A percentile compares a stretch with the other conserved stretches of the same genome.
These are phyloP conservation scores for Kurtzmaniella cleridarum DNA, from an alignment of 805 yeast species.

Conservation along the genomic window DNA sequence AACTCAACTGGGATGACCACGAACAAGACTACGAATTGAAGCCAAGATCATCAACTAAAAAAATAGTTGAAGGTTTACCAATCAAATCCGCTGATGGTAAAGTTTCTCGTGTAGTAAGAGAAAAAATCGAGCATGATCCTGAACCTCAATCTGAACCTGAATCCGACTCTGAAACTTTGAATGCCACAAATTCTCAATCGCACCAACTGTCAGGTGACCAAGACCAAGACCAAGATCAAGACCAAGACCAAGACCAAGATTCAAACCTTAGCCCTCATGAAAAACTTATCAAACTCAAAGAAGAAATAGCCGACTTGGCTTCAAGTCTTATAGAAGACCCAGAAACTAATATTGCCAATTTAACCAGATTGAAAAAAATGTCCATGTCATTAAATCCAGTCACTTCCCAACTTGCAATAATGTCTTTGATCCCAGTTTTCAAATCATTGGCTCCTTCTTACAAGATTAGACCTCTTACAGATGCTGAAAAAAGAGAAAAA, in stretches of 20 bases:
- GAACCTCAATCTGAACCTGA: constrained; percentile 13
- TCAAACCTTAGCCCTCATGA: constrained; percentile 47
- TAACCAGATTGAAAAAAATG: constrained; percentile 68
- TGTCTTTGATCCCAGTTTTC: constrained; percentile 80
- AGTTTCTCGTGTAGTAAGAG: constrained; percentile 59
- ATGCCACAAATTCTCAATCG: constrained; percentile 12
- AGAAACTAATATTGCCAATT: constrained; percentile 67
- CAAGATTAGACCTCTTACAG: constrained; percentile 76
- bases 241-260: constrained; percentile 36
- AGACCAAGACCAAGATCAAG: constrained; percentile 15
- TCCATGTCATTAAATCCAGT: constrained; percentile 60
- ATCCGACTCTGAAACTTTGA: too few species aligned
- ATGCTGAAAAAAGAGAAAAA: constrained; percentile 72
- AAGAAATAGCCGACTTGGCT: constrained; percentile 78
- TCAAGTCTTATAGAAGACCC: constrained; percentile 80
- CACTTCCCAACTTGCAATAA: constrained; percentile 63
- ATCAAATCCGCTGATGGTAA: constrained; percentile 68
- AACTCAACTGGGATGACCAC: constrained; percentile 55
- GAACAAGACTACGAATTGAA: constrained; percentile 74
- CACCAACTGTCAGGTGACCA: constrained; percentile 15
- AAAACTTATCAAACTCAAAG: constrained; percentile 58
- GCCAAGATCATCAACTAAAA: constrained; percentile 54
- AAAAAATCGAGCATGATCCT: constrained; percentile 17
- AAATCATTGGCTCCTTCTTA: constrained; percentile 85
- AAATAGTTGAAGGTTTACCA: constrained; percentile 68